Percentiles rank a stretch among this genome's conserved stretches.
These are phyloP conservation scores for Emericellopsis terricola DNA, from an alignment of 495 filamentous ascomycete species.

Conservation along the genomic window DNA sequence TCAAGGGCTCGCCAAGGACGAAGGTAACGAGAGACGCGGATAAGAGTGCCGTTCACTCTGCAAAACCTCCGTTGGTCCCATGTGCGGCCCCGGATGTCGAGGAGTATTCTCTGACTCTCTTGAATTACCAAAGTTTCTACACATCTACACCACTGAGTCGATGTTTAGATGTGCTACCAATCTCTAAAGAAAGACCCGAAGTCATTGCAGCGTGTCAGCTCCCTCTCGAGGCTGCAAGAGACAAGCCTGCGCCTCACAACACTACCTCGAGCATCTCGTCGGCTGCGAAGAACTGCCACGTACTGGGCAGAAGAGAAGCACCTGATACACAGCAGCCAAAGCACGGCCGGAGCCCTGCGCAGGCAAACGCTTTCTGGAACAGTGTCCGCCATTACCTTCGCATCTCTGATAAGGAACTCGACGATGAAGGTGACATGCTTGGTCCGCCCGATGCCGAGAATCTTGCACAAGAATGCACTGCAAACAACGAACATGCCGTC, in stretches of 20 bases:
- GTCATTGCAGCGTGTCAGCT: no score
- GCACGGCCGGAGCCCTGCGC: no score
- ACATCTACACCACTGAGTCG: conserved; percentile 8
- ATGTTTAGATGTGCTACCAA: conserved; percentile 6
- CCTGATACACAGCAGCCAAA: no score
- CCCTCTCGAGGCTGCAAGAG: no score
- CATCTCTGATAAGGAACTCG: conserved; percentile 4
- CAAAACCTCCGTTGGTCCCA: background rate
- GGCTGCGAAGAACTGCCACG: background rate
- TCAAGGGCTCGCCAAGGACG: no score
- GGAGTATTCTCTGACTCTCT: conserved; percentile 10
- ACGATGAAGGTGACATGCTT: background rate
- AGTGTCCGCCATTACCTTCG: conserved; percentile 6
- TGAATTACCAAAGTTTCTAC: conserved; percentile 12
- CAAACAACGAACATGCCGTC: no score
- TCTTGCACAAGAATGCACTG: no score
- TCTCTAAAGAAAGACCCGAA: background rate
- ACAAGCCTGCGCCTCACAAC: no score
- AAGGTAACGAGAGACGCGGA: no score
- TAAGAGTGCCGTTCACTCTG: background rate
- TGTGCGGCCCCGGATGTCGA: conserved; percentile 2
- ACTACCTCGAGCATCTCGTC: background rate
- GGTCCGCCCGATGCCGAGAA: no score
- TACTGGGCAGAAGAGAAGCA: no score
- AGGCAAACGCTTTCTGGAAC: conserved; percentile 7